Conservation (phyloP, 768 basidiomycete species). For the Pulveroboletus sp. region DNA sequence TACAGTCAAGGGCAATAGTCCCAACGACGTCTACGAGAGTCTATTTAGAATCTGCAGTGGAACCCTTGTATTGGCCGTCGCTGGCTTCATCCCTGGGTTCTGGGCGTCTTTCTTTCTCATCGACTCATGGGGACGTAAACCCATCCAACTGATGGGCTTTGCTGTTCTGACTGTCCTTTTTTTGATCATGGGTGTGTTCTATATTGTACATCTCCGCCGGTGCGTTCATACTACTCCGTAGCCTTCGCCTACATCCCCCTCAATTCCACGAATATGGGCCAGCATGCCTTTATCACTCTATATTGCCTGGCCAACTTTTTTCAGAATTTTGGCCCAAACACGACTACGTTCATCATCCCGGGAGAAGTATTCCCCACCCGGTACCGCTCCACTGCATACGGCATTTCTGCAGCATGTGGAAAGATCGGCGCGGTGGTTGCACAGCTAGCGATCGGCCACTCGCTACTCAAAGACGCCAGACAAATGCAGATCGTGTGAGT, state of each 20-base stretch:
- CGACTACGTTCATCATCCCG: conserved; percentile 70
- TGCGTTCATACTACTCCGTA: conserved; percentile 18
- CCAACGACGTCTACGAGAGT: conserved; percentile 18
- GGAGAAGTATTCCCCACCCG: conserved; percentile 77
- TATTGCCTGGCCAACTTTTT: conserved; percentile 18
- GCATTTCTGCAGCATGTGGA: conserved; percentile 70
- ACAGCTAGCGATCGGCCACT: conserved; percentile 66
- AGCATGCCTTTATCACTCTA: conserved; percentile 47
- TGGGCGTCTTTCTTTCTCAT: conserved; percentile 62
- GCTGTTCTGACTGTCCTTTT: conserved; percentile 59
- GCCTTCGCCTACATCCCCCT: conserved; percentile 63
- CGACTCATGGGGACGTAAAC: conserved; percentile 68
- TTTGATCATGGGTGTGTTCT: conserved; percentile 55
- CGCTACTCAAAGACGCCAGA: conserved; percentile 48
- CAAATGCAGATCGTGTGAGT: conserved; percentile 67
- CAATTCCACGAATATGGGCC: conserved; percentile 41
- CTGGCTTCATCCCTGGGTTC: conserved; percentile 43
- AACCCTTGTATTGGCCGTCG: conserved; percentile 14
- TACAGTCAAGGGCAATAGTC: conserved; percentile 27
- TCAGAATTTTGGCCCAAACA: conserved; percentile 32
- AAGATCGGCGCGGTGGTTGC: conserved; percentile 75
- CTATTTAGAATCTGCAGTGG: conserved; percentile 22
- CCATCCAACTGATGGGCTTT: conserved; percentile 76
- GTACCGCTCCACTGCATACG: conserved; percentile 69
- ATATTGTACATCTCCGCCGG: neutral